Percentiles rank a stretch among this genome's conserved stretches.
Evolutionary conservation across 225 moss, liverwort and hornwort species (phyloP).

Genomic region (Takakia lepidozioides): DNA sequence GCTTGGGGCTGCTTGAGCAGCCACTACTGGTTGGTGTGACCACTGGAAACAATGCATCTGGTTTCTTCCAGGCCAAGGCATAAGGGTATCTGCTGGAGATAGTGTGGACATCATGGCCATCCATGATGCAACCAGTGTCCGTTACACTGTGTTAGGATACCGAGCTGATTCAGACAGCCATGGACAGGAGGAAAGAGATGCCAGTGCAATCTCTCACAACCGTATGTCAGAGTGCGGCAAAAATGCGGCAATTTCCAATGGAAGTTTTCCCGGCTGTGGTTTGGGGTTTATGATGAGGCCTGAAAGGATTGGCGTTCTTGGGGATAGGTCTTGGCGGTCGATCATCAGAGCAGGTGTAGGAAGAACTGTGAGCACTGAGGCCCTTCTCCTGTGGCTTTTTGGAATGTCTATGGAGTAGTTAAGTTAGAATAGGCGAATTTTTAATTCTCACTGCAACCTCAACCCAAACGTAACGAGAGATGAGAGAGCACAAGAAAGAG

Average conservation of each 20-base stretch:
- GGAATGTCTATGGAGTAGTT: too few species aligned
- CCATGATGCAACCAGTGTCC: slow-evolving; percentile 66
- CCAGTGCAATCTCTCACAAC: background rate
- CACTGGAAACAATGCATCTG: slow-evolving; percentile 94
- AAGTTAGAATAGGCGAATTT: too few species aligned
- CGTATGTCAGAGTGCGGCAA: background rate
- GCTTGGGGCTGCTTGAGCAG: slow-evolving; percentile 5
- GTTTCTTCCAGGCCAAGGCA: slow-evolving; percentile 50
- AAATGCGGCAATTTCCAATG: background rate
- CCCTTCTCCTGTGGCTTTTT: too few species aligned
- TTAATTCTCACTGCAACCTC: too few species aligned
- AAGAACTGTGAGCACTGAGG: slow-evolving; percentile 49
- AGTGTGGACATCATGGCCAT: slow-evolving; percentile 22
- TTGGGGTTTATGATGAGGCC: slow-evolving; percentile 41
- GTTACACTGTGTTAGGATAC: slow-evolving; percentile 34
- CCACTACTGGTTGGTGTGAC: slow-evolving; percentile 55
- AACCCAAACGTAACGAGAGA: too few species aligned
- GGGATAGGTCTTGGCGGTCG: slow-evolving; percentile 41
- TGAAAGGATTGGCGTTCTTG: slow-evolving; percentile 63
- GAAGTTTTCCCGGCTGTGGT: background rate
- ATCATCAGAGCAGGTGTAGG: slow-evolving; percentile 33
- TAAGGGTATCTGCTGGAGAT: slow-evolving; percentile 39
- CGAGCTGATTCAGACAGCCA: background rate
- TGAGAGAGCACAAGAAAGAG: too few species aligned
- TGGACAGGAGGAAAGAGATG: slow-evolving; percentile 4